These are phyloP conservation scores for Hypericum androsaemum DNA, from an alignment of 345 rosid genomes.

Conservation along the genomic window DNA sequence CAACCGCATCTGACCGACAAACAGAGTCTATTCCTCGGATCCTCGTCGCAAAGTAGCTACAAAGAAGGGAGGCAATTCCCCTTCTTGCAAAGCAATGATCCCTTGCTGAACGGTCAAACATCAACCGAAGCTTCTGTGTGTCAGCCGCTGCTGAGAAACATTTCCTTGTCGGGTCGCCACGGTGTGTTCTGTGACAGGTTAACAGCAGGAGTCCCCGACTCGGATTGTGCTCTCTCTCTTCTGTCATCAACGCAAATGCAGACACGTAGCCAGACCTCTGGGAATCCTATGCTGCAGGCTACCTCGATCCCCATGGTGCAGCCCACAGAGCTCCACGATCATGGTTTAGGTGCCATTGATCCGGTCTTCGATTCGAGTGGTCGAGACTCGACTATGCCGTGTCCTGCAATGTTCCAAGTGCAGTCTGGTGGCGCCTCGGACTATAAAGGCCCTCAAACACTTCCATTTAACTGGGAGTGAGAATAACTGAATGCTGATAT, in stretches of 20 bases:
- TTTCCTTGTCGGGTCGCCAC: constrained; percentile 17
- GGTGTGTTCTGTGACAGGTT: constrained; percentile 37
- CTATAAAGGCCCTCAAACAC: constrained; percentile 34
- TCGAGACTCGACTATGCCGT: constrained; percentile 19
- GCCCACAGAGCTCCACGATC: constrained; percentile 15
- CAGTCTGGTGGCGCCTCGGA: constrained; percentile 30
- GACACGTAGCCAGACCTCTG: constrained; percentile 25
- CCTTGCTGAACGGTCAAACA: constrained; percentile 15
- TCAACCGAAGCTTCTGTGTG: constrained; percentile 23
- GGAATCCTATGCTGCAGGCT: constrained; percentile 23
- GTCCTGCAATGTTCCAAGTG: constrained; percentile 31
- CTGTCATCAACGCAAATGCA: constrained; percentile 52
- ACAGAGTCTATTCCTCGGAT: constrained; percentile 29
- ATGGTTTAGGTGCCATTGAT: constrained; percentile 19
- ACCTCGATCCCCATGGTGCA: constrained; percentile 14
- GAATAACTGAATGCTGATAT: neutral
- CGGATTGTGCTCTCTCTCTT: constrained; percentile 93
- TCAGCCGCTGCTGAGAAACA: constrained; percentile 25
- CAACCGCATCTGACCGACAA: constrained; percentile 17
- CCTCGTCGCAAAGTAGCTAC: constrained; percentile 24
- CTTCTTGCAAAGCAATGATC: constrained; percentile 33
- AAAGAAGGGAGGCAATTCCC: constrained; percentile 38
- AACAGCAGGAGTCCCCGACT: constrained; percentile 32
- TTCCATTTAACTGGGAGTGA: constrained; percentile 65
- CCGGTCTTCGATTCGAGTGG: constrained; percentile 32